Evolutionary conservation across 2,329 filamentous ascomycete species (phyloP).

Genomic region (Periglandula ipomoeae): DNA sequence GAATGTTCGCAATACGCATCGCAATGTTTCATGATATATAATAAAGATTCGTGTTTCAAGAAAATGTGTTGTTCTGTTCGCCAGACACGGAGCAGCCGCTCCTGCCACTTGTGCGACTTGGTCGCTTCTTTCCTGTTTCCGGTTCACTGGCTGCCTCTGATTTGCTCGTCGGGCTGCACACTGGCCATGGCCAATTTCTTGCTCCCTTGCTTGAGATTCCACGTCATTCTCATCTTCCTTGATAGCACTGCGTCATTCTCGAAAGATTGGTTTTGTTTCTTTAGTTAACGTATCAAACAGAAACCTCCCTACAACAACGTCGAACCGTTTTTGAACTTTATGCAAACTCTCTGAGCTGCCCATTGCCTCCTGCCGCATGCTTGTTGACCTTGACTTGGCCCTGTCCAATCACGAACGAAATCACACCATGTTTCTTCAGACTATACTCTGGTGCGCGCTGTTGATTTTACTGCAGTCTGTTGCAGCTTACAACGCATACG

Average conservation of each 20-base stretch:
- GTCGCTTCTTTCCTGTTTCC: conserved; percentile 2
- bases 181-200: not conserved
- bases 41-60: no score
- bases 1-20: no score
- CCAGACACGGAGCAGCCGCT: conserved; percentile 1
- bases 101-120: conserved; percentile 6
- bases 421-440: conserved; percentile 7
- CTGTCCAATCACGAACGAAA: no score
- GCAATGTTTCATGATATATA: no score
- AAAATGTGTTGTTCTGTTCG: no score
- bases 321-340: no score
- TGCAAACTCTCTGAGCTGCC: not conserved
- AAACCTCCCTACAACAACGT: no score
- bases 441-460: not conserved
- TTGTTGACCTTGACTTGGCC: not conserved
- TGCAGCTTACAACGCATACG: conserved; percentile 26
- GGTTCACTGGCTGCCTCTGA: not conserved
- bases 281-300: no score
- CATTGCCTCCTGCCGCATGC: not conserved
- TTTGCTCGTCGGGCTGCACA: not conserved
- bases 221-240: not conserved
- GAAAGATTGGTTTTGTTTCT: no score
- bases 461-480: conserved; percentile 5
- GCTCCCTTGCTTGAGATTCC: not conserved
- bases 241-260: not conserved